Base-by-base conservation (phyloP, 2,329 filamentous ascomycete genomes). In the Penicillium frequentans region DNA sequence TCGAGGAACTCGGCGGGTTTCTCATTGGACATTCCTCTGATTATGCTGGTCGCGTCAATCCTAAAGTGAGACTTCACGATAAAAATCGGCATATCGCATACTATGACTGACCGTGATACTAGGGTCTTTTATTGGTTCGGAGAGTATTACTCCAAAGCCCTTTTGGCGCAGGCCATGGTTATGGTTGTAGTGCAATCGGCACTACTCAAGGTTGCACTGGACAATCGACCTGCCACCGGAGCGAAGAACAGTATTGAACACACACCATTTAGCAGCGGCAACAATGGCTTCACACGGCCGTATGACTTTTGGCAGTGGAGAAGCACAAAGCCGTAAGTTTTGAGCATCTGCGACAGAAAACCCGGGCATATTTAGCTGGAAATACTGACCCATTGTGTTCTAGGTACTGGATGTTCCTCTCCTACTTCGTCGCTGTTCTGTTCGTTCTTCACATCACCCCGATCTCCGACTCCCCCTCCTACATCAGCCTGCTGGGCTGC, bases 51-150 rank as follows among this genome's bases (percentile, higher is more conserved):
- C 55, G 82, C 85, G 33, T 86, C 84, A 37, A 85, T 87, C 56
- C 70, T 87, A 19, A 88, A 88, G 82, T 85, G 70, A 64, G 60
- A 56, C 24, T 19, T 21, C 51, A 42, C 19, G 14, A 8, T n/a
- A 16, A 13, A 8, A 16, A 3, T 16, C 27, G 21, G 14, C 35
- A 39, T 23, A 14, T 37, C n/a, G 42, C 42, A 37, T 9, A 9
- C 27, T 9, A 23, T 35, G 21, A 39, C 49, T 49, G 23, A 39
- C 19, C 19, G 19, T 24, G 3, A 14, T 43, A 56, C 35, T 13
- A 86, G 83, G 70, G 74, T 87, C 52, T 87, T 84, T 74, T 88
- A 86, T 77, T 88, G 85, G 85, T 82, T 86, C 67, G 84, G 84
- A 61, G 82, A 82, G 13, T 82, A 81, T 70, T 88, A 84, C 68